Base-by-base conservation (phyloP, 2,329 filamentous ascomycete genomes). In the Colletotrichum lindemuthianum region DNA sequence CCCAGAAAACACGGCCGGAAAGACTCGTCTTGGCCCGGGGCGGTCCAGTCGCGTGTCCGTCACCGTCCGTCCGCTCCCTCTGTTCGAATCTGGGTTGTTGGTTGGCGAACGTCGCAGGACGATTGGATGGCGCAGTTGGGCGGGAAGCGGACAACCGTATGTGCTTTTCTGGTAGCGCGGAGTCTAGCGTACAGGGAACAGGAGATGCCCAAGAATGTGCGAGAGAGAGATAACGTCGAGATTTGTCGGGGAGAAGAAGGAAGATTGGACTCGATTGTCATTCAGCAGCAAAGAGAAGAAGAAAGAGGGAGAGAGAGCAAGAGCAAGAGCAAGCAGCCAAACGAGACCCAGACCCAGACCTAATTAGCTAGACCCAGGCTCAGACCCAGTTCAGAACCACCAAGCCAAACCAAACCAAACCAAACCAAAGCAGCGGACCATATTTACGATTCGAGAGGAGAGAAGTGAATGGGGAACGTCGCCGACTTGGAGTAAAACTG, bases 401-500 rank as follows among this genome's bases (percentile, higher is more conserved):
- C 41, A 50, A 49, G 39, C 51, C 39, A 45, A 39, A n/a, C 12
- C 12, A 47, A 37, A 15, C 24, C 24, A 45, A 63, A 49, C 12
- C 57, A 61, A 60, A 56, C 45, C 57, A 61, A 45, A 56, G 32
- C 57, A 56, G 61, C 51, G 60, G 60, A 59, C 47, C 50, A 64
- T 56, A 47, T 60, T 56, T 65, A 47, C 59, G 61, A 65, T 65
- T 60, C 32, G 40, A 48, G 59, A 51, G 51, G 58, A 65, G 61
- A 24, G 24, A 24, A 3, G 24, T 24, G 24, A 24, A 65, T 57
- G 51, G 61, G 58, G 61, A 65, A 65, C 41, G 61, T 65, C 61
- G 61, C 61, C 50, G 61, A 52, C 51, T 51, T 52, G 61, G 51
- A 65, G 61, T 48, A 65, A 65, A 61, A 65, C 63, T 66, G 63